Conservation (phyloP, 2,329 filamentous ascomycete genomes). For the Trichoderma polysporum region DNA sequence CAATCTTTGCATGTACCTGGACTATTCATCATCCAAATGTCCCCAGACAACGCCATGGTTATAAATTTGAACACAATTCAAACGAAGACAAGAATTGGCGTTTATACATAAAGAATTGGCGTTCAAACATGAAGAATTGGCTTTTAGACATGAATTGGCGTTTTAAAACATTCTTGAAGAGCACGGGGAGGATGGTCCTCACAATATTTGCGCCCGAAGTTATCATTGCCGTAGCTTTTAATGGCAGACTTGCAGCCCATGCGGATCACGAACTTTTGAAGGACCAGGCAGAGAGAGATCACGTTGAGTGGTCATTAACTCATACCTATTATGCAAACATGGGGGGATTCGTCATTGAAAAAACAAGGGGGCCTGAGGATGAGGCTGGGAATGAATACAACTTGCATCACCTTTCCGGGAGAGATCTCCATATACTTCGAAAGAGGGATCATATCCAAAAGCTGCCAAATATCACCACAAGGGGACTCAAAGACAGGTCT, state of each 20-base stretch:
- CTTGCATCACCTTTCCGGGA: background rate
- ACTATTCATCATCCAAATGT: background rate
- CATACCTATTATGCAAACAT: slow-evolving; percentile 1
- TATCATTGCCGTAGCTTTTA: background rate
- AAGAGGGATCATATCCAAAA: background rate
- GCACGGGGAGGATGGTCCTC: background rate
- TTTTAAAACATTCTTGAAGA: background rate
- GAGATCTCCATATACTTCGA: background rate
- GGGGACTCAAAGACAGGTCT: background rate
- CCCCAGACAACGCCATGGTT: background rate
- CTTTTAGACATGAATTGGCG: too few relatives aligned
- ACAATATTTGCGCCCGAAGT: background rate
- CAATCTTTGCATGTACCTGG: background rate
- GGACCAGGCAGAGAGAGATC: background rate
- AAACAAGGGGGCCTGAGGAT: background rate
- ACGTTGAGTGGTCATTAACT: background rate
- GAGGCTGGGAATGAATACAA: background rate
- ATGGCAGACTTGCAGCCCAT: background rate
- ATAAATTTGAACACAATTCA: background rate
- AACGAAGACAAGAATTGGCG: background rate
- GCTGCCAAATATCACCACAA: background rate
- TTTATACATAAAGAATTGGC: too few relatives aligned
- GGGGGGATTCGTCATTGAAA: background rate
- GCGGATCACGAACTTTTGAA: background rate
- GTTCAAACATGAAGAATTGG: too few relatives aligned